Evolutionary conservation across 1,284 basidiomycete genomes (phyloP), one percentile per base, ranked within the genome.

Genomic region (Ceratobasidium sp.): DNA sequence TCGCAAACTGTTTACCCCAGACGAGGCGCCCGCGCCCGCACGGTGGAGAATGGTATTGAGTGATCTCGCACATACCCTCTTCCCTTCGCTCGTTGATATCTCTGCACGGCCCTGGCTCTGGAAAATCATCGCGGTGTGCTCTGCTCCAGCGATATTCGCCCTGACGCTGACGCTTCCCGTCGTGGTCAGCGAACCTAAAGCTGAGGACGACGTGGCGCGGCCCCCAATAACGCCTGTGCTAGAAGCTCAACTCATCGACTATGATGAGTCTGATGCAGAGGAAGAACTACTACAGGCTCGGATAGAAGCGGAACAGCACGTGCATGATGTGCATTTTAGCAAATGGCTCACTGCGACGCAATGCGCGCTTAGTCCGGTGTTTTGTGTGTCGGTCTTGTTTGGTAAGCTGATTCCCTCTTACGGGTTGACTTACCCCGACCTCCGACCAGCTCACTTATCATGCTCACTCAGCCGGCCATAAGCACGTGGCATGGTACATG

Each of bases 161-260:
- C 87, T 99, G 71, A 98, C 97, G 0, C 82, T 98, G 20, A 99
- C 97, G 0, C 87, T 98, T 6, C 97, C 97, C 2, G 97, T 99
- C 3, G 95, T 97, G 51, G 90, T 94, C 28, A 91, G 88, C n/a
- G 88, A 90, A 3, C 91, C 92, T 81, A 85, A 88, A 18, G 83
- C 82, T 42, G 77, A 83, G 26, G 84, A 77, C 64, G 85, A 86
- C 46, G 90, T 92, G 49, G 72, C 55, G n/a, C 46, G 33, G 26
- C 63, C 73, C 46, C 7, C 46, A 12, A 51, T 3, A n/a, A 76
- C 73, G 33, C 73, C 73, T 15, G 51, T 46, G 63, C 51, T 68
- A 68, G 66, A 68, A 68, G 66, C 66, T 1, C 66, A 68, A 23
- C 66, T 76, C 42, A 67, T 76, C 33, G 73, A 76, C 18, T 76